A percentile compares a stretch with the other conserved stretches of the same genome.
phyloP scores from a whole-genome alignment of 352 stramenopile species.

The Albugo laibachii region DNA sequence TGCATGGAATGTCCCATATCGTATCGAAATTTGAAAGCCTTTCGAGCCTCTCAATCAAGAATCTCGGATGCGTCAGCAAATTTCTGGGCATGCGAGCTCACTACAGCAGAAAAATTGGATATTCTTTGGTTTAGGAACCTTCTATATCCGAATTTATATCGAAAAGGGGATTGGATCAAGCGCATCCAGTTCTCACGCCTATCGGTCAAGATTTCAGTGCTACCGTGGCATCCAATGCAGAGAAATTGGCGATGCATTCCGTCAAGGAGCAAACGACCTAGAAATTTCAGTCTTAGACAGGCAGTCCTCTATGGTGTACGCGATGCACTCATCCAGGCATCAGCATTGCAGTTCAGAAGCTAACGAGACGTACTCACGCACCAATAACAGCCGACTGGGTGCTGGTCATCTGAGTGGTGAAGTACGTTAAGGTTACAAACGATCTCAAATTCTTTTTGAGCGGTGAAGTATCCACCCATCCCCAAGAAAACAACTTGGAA shows the following conservation, averaged over 20 bases:
- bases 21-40: conserved; percentile 8
- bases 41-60: conserved; percentile 9
- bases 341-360: conserved; percentile 10
- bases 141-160: conserved; percentile 9
- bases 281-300: conserved; percentile 16
- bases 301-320: conserved; percentile 13
- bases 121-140: no score
- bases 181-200: conserved; percentile 5
- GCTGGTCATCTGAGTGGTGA: conserved; percentile 1
- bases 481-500: background rate
- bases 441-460: conserved; percentile 4
- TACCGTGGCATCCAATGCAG: background rate
- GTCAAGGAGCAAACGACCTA: conserved; percentile 4
- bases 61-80: conserved; percentile 7
- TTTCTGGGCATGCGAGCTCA: conserved; percentile 13
- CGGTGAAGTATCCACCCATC: background rate
- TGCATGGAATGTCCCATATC: background rate
- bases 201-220: conserved; percentile 2
- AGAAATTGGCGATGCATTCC: conserved; percentile 3
- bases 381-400: conserved; percentile 3
- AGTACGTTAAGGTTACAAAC: conserved; percentile 11
- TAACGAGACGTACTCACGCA: conserved; percentile 5
- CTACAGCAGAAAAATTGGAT: no score
- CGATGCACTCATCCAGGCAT: conserved; percentile 13
- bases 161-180: conserved; percentile 5